phyloP scores from a whole-genome alignment of 2,329 filamentous ascomycete genomes.

The Cyphellophora attinorum region DNA sequence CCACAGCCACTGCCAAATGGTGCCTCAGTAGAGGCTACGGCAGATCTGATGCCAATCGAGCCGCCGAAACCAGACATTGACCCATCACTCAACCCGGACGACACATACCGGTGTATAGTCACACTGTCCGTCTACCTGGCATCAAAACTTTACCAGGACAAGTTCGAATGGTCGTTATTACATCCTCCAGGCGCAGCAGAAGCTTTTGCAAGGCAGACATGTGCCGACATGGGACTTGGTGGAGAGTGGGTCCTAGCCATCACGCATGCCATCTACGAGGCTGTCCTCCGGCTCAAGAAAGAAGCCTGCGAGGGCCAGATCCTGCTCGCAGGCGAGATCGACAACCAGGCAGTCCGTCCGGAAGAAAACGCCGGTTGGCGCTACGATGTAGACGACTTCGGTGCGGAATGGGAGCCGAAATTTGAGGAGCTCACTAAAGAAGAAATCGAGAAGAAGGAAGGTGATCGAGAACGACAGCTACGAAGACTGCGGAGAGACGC shows the following conservation, averaged over 20 bases:
- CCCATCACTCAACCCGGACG: constrained; percentile 77
- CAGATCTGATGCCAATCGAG: constrained; percentile 46
- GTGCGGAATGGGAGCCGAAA: constrained; percentile 74
- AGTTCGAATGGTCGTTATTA: constrained; percentile 93
- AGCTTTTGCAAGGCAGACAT: constrained; percentile 83
- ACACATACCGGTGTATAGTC: constrained; percentile 89
- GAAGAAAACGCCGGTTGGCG: constrained; percentile 83
- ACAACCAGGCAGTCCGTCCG: constrained; percentile 74
- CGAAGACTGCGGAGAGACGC: constrained; percentile 81
- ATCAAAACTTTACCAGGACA: constrained; percentile 88
- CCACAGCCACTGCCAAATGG: constrained; percentile 31
- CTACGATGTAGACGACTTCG: constrained; percentile 85
- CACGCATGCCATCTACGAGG: constrained; percentile 94
- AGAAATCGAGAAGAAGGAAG: constrained; percentile 94
- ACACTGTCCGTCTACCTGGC: constrained; percentile 84
- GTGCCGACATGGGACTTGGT: constrained; percentile 77
- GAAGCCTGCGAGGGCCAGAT: constrained; percentile 90
- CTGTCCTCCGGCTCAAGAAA: constrained; percentile 85
- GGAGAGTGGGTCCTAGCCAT: constrained; percentile 93
- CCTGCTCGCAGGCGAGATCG: constrained; percentile 66
- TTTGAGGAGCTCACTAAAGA: constrained; percentile 79
- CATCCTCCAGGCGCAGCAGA: constrained; percentile 89
- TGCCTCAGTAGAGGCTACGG: constrained; percentile 56
- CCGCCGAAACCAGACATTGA: constrained; percentile 21
- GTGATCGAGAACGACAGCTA: constrained; percentile 85